Conservation (phyloP, 306 rosid genomes). For the Geum urbanum region DNA sequence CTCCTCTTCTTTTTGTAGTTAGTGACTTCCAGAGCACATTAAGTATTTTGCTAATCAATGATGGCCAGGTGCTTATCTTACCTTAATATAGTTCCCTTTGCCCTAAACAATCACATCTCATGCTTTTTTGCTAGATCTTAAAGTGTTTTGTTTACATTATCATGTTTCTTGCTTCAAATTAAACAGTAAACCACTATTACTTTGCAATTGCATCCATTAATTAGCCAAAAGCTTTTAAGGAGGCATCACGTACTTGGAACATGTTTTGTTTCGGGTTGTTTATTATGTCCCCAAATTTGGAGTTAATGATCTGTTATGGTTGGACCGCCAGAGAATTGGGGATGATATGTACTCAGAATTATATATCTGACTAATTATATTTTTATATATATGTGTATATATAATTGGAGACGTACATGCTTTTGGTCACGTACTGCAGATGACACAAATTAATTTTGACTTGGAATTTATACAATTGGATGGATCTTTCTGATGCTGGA, state of each 20-base stretch:
- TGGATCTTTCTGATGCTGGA: slow-evolving; percentile 40
- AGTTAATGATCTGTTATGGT: neutral
- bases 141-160: slow-evolving; percentile 42
- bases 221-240: too few species aligned
- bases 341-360: neutral
- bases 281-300: neutral
- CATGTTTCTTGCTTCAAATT: slow-evolving; percentile 3
- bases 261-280: neutral
- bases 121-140: slow-evolving; percentile 58
- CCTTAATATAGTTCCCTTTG: slow-evolving; percentile 35
- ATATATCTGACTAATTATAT: slow-evolving; percentile 26
- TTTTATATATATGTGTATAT: too few species aligned
- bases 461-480: slow-evolving; percentile 26
- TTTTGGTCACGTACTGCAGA: slow-evolving; percentile 19
- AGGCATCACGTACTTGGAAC: too few species aligned
- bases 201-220: slow-evolving; percentile 8
- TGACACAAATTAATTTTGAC: slow-evolving; percentile 41
- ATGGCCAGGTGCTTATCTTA: slow-evolving; percentile 37
- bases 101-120: slow-evolving; percentile 58
- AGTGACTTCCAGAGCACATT: slow-evolving; percentile 34
- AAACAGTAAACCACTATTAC: neutral
- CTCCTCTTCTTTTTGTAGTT: slow-evolving; percentile 33
- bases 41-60: slow-evolving; percentile 23
- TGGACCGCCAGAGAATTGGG: neutral
- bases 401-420: too few species aligned